phyloP scores from a whole-genome alignment of 148 eudicot genomes.

The Silene conica region DNA sequence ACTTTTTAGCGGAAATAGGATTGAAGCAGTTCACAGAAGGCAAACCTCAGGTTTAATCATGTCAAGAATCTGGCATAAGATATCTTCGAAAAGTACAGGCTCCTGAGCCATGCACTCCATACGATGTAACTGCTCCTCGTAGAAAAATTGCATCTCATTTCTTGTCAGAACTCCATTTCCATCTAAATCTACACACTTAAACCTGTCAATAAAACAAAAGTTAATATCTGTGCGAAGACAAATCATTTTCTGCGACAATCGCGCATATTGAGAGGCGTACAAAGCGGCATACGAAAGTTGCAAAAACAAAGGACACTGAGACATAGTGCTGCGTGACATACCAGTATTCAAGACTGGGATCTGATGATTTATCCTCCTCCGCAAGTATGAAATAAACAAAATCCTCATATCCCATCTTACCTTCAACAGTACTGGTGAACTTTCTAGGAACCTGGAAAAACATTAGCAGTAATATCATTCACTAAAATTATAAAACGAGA shows the following conservation, averaged over 20 bases:
- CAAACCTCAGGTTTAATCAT: conserved; percentile 88
- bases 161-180: conserved; percentile 81
- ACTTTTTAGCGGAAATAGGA: not conserved
- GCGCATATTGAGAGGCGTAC: not conserved
- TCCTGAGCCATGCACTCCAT: conserved; percentile 99
- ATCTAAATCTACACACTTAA: conserved; percentile 95
- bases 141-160: conserved; percentile 93
- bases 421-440: conserved; percentile 78
- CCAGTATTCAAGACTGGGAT: conserved; percentile 96
- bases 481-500: not conserved
- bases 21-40: conserved; percentile 8
- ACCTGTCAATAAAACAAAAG: conserved; percentile 44
- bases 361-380: conserved; percentile 96
- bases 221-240: not conserved
- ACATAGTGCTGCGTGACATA: conserved; percentile 29
- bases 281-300: conserved; percentile 1
- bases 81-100: conserved; percentile 95
- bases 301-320: not conserved
- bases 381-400: conserved; percentile 92
- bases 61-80: conserved; percentile 93
- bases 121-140: conserved; percentile 96
- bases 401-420: conserved; percentile 99
- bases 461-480: conserved; percentile 5
- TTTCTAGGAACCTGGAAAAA: conserved; percentile 66
- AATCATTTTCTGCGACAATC: not conserved